A percentile compares a stretch with the other conserved stretches of the same genome.
phyloP scores from a whole-genome alignment of 1,284 basidiomycete genomes.

The Microbotryum scabiosae region DNA sequence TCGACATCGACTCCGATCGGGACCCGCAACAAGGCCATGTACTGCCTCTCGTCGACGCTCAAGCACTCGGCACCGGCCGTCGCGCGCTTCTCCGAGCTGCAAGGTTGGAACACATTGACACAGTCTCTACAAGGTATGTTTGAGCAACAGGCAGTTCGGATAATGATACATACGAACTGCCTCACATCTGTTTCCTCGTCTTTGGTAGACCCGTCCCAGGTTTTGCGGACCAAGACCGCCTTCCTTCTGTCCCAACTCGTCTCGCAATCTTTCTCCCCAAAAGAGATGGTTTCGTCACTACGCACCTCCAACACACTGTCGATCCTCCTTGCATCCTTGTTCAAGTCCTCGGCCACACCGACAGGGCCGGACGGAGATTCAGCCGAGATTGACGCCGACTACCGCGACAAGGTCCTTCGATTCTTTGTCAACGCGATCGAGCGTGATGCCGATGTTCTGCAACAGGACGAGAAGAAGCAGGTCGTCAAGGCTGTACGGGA shows the following conservation, averaged over 20 bases:
- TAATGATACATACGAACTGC: background rate
- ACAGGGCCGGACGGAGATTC: constrained; percentile 61
- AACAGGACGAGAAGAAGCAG: constrained; percentile 36
- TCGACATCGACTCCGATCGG: constrained; percentile 44
- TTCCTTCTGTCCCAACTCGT: constrained; percentile 77
- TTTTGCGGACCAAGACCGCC: constrained; percentile 69
- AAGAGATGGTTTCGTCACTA: constrained; percentile 39
- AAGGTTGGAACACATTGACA: constrained; percentile 52
- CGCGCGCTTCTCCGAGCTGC: constrained; percentile 48
- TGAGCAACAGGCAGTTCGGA: constrained; percentile 10
- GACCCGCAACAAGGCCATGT: constrained; percentile 73
- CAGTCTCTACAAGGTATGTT: constrained; percentile 44
- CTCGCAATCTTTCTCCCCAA: constrained; percentile 45
- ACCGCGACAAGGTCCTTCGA: constrained; percentile 68
- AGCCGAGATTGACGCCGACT: constrained; percentile 60
- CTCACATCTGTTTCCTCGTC: background rate
- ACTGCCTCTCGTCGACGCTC: constrained; percentile 72
- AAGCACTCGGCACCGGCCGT: constrained; percentile 73
- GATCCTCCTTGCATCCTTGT: constrained; percentile 28
- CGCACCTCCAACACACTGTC: constrained; percentile 39
- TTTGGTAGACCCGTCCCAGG: constrained; percentile 61
- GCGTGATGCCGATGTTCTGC: constrained; percentile 25
- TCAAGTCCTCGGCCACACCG: constrained; percentile 40
- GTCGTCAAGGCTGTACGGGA: constrained; percentile 35
- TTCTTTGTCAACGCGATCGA: constrained; percentile 44